Percentiles rank a stretch among this genome's conserved stretches.
Evolutionary conservation across 257 asterid species (phyloP).

Genomic region (Lycium ferocissimum): DNA sequence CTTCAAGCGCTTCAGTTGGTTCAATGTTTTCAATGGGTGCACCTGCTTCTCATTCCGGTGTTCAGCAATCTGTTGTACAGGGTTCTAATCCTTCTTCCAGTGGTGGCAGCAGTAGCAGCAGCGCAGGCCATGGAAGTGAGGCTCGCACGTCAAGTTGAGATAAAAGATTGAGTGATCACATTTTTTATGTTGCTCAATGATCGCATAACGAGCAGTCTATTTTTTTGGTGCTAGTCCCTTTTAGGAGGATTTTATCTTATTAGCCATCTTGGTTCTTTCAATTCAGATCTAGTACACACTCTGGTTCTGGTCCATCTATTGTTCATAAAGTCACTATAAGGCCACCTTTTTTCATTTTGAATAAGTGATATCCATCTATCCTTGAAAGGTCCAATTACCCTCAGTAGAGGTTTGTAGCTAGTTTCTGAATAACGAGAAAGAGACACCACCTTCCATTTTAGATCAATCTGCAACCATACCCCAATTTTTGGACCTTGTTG

Average conservation of each 20-base stretch:
- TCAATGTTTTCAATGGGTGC: constrained; percentile 57
- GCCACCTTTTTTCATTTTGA: constrained; percentile 49
- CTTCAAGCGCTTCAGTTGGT: constrained; percentile 48
- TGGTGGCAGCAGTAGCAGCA: constrained; percentile 37
- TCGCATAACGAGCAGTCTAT: constrained; percentile 22
- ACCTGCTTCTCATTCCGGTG: constrained; percentile 46
- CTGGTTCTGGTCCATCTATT: constrained; percentile 48
- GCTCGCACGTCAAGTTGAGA: constrained; percentile 61
- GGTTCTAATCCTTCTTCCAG: constrained; percentile 41
- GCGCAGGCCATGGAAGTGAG: constrained; percentile 52
- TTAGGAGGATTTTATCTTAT: constrained; percentile 41
- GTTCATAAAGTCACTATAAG: constrained; percentile 55
- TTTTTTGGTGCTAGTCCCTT: constrained; percentile 52
- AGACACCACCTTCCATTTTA: constrained; percentile 36
- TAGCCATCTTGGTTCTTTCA: constrained; percentile 46
- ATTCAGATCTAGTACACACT: constrained; percentile 46
- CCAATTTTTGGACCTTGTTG: constrained; percentile 56
- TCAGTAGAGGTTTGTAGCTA: constrained; percentile 43
- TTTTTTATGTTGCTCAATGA: constrained; percentile 41
- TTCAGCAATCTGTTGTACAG: constrained; percentile 54
- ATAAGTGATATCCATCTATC: constrained; percentile 44
- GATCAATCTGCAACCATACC: constrained; percentile 40
- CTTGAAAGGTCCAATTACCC: constrained; percentile 37
- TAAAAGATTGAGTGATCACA: constrained; percentile 29
- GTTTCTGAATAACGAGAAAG: constrained; percentile 46